Evolutionary conservation across 1,284 basidiomycete species (phyloP).

Genomic region (Rhodotorula sp.): DNA sequence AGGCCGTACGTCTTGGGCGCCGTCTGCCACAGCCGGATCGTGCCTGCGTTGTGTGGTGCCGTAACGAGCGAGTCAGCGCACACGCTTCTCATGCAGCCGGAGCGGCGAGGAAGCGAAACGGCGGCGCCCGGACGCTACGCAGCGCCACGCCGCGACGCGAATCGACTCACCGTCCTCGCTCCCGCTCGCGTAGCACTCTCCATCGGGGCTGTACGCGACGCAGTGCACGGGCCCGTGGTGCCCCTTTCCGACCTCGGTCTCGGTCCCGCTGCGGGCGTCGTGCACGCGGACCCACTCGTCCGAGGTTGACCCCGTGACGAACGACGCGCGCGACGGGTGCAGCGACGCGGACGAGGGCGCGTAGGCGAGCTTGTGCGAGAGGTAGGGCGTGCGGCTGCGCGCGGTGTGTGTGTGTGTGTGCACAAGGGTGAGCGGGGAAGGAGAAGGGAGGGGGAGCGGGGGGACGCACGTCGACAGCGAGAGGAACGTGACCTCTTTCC

Average conservation of each 20-base stretch:
- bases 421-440: neutral
- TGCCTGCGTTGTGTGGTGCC: too few species aligned
- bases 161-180: constrained; percentile 63
- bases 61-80: constrained; percentile 45
- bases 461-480: constrained; percentile 54
- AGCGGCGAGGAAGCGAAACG: neutral
- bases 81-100: constrained; percentile 16
- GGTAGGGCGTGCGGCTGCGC: constrained; percentile 56
- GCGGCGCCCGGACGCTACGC: too few species aligned
- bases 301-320: constrained; percentile 83
- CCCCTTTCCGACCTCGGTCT: constrained; percentile 89
- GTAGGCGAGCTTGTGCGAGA: constrained; percentile 64
- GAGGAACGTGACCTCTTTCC: constrained; percentile 83
- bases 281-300: constrained; percentile 98
- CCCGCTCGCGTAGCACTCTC: constrained; percentile 96
- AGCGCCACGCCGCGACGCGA: too few species aligned
- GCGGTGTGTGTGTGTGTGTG: constrained; percentile 51
- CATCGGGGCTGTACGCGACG: constrained; percentile 92
- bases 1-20: constrained; percentile 89
- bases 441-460: neutral
- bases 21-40: constrained; percentile 95
- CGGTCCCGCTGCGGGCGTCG: constrained; percentile 77
- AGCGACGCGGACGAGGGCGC: constrained; percentile 87
- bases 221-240: constrained; percentile 94
- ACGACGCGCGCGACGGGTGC: constrained; percentile 85